Conservation (phyloP, 2,329 filamentous ascomycete species). For the Rasamsonia emersonii region DNA sequence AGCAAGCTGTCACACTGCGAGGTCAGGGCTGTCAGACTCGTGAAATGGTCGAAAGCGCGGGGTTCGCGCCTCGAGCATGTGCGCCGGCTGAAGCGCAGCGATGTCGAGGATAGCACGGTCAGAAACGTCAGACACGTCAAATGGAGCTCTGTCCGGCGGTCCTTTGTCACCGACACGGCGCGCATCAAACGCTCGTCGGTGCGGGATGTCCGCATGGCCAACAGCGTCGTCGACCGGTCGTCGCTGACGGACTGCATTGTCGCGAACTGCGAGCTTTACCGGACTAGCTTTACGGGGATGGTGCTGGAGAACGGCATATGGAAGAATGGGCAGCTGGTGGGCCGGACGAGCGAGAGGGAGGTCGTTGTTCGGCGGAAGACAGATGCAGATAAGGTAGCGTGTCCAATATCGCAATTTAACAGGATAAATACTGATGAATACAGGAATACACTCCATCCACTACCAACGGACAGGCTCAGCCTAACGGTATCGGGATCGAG, state of each 20-base stretch:
- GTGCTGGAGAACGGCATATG: constrained; percentile 13
- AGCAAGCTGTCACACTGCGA: constrained; percentile 1
- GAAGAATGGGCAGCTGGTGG: constrained; percentile 10
- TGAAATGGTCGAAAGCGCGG: constrained; percentile 6
- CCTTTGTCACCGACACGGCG: constrained; percentile 6
- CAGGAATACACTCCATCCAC: too few relatives aligned
- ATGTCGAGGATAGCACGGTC: constrained; percentile 4
- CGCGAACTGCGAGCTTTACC: constrained; percentile 9
- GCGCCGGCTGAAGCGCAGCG: constrained; percentile 4
- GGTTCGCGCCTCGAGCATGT: constrained; percentile 4
- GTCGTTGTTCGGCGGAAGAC: too few relatives aligned
- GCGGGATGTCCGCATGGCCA: constrained; percentile 4
- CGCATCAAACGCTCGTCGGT: constrained; percentile 4
- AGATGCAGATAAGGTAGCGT: too few relatives aligned
- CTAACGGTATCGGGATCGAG: too few relatives aligned
- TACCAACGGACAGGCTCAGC: too few relatives aligned
- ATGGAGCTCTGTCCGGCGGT: constrained; percentile 4
- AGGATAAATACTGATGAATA: too few relatives aligned
- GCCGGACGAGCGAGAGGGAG: constrained; percentile 7
- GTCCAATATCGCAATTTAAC: too few relatives aligned
- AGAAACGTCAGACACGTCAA: neutral
- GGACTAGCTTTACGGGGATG: constrained; percentile 10
- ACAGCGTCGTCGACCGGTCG: constrained; percentile 3
- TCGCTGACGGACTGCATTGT: constrained; percentile 9
- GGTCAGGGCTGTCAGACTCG: neutral